Evolutionary conservation across 2,329 filamentous ascomycete species (phyloP).

Genomic region (Xylaria sp.): DNA sequence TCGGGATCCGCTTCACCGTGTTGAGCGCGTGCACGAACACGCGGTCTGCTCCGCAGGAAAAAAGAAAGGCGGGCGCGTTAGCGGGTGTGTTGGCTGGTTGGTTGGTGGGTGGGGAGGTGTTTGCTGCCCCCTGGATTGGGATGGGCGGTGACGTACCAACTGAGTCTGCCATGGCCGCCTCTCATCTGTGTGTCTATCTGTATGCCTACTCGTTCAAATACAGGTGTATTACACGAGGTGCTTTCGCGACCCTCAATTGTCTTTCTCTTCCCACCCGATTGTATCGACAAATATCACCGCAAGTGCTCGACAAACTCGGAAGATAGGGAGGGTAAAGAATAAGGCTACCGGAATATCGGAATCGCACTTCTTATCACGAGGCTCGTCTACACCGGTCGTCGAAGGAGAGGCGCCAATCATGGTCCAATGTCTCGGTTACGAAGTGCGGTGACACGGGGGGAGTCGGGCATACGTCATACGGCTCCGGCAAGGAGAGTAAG

Average conservation of each 20-base stretch:
- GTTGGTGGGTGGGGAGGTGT: conserved; percentile 24
- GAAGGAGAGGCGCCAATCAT: background rate
- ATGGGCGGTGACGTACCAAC: conserved; percentile 45
- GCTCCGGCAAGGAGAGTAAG: background rate
- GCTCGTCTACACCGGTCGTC: conserved; percentile 9
- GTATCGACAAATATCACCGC: conserved; percentile 7
- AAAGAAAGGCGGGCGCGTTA: conserved; percentile 2
- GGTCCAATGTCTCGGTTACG: background rate
- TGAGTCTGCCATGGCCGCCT: conserved; percentile 50
- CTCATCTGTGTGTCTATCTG: conserved; percentile 11
- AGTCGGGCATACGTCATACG: background rate
- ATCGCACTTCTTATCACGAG: conserved; percentile 10
- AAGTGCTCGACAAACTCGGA: conserved; percentile 9
- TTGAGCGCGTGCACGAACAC: conserved; percentile 99
- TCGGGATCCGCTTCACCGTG: conserved; percentile 96
- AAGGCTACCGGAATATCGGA: conserved; percentile 6
- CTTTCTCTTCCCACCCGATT: background rate
- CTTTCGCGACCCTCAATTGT: conserved; percentile 4
- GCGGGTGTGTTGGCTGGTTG: conserved; percentile 12
- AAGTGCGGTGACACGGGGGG: background rate
- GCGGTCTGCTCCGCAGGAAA: conserved; percentile 65
- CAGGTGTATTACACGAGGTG: no score
- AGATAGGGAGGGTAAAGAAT: conserved; percentile 14
- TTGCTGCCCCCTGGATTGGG: conserved; percentile 13
- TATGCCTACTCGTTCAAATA: no score